These are phyloP conservation scores for Eimeria zaria DNA, from an alignment of 169 alveolate species.

Conservation along the genomic window DNA sequence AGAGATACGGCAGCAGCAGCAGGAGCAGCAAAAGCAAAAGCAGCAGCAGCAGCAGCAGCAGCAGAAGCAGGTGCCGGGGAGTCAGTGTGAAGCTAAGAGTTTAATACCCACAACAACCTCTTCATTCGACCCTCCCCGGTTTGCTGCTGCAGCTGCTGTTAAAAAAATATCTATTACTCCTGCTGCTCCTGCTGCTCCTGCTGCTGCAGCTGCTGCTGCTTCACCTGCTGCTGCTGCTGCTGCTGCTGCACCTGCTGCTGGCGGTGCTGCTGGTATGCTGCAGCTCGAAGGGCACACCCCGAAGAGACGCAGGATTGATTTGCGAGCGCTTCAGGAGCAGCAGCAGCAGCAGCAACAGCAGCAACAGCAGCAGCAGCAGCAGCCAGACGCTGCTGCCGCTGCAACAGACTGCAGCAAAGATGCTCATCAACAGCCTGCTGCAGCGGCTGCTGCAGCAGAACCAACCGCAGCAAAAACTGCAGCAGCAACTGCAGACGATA, in stretches of 20 bases:
- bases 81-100: constrained; percentile 16
- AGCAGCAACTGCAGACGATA: neutral
- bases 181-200: neutral
- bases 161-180: neutral
- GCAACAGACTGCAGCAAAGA: neutral
- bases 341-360: neutral
- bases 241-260: neutral
- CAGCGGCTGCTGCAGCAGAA: neutral
- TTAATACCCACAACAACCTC: constrained; percentile 1
- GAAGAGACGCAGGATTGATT: constrained; percentile 23
- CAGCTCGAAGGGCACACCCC: constrained; percentile 28
- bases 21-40: constrained; percentile 9
- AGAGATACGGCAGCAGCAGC: constrained; percentile 23
- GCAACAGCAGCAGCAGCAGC: neutral
- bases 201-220: neutral
- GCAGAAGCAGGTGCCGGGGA: neutral
- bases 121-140: neutral
- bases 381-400: neutral
- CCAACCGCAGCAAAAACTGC: neutral
- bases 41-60: constrained; percentile 25
- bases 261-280: neutral
- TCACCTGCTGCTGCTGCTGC: neutral
- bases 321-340: neutral
- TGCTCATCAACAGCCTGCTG: neutral
- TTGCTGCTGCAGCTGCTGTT: neutral